Conservation (phyloP, 805 yeast species). For the Starmerella potacharoeniae region DNA sequence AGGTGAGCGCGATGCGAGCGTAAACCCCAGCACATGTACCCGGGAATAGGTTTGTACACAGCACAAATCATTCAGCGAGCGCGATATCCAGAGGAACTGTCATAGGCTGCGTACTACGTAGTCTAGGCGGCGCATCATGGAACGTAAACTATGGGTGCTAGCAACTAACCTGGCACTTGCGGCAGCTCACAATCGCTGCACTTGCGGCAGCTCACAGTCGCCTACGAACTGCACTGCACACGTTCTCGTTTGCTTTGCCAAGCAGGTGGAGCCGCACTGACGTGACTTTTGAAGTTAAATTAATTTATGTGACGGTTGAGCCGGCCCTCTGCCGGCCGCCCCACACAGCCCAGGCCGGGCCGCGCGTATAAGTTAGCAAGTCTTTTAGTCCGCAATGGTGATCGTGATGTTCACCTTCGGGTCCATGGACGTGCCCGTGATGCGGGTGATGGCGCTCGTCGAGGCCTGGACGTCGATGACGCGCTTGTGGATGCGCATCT, state of each 20-base stretch:
- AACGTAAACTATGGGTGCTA: too few relatives aligned
- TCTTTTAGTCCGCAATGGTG: slow-evolving; percentile 30
- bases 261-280: neutral
- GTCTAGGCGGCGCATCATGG: too few relatives aligned
- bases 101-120: too few relatives aligned
- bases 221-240: too few relatives aligned
- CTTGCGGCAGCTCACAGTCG: too few relatives aligned
- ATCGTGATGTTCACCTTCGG: slow-evolving; percentile 90
- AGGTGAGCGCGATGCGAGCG: too few relatives aligned
- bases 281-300: slow-evolving; percentile 4
- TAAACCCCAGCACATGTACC: too few relatives aligned
- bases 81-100: too few relatives aligned
- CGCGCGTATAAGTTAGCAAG: neutral
- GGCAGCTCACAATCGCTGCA: too few relatives aligned
- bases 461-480: slow-evolving; percentile 97
- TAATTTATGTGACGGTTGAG: slow-evolving; percentile 2
- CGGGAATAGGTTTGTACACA: too few relatives aligned
- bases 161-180: too few relatives aligned
- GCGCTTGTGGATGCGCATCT: slow-evolving; percentile 99
- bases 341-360: neutral
- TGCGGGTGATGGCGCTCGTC: slow-evolving; percentile 82
- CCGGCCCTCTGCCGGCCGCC: neutral
- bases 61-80: too few relatives aligned
- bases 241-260: neutral
- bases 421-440: slow-evolving; percentile 95